phyloP scores from a whole-genome alignment of 2,329 filamentous ascomycete species.

The Fusarium dimerum region DNA sequence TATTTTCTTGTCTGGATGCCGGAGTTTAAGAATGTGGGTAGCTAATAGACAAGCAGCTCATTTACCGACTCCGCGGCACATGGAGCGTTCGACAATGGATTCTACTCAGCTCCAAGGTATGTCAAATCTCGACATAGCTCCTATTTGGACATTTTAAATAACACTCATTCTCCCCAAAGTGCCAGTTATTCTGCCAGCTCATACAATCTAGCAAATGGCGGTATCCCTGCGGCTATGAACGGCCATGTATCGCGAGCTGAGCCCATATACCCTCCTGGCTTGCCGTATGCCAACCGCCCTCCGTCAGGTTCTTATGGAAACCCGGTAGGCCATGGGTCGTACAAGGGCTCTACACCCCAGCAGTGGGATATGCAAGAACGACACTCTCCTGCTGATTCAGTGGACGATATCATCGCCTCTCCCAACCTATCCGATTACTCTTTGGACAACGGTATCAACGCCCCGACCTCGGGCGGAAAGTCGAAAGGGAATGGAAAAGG shows the following conservation, averaged over 20 bases:
- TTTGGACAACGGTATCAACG: conserved; percentile 51
- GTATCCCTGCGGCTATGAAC: conserved; percentile 33
- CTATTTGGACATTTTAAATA: conserved; percentile 29
- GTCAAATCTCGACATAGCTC: conserved; percentile 22
- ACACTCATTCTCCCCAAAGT: conserved; percentile 40
- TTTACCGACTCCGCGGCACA: conserved; percentile 34
- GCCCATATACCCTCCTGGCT: conserved; percentile 39
- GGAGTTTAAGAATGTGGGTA: conserved; percentile 10
- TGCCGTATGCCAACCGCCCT: conserved; percentile 45
- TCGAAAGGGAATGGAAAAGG: conserved; percentile 49
- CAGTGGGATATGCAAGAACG: conserved; percentile 50
- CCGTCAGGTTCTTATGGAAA: conserved; percentile 42
- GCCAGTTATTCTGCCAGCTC: conserved; percentile 42
- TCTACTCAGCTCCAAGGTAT: conserved; percentile 43
- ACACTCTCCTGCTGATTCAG: conserved; percentile 59
- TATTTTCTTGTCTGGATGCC: conserved; percentile 4
- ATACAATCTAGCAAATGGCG: conserved; percentile 30
- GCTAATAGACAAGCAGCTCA: conserved; percentile 33
- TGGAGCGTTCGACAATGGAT: conserved; percentile 38
- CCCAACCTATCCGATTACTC: conserved; percentile 63
- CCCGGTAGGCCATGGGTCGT: conserved; percentile 36
- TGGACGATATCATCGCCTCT: conserved; percentile 60
- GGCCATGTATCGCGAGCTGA: conserved; percentile 42
- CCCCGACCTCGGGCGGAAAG: conserved; percentile 42
- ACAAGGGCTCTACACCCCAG: conserved; percentile 43